Conservation (phyloP, 1,139 yeast genomes). For the Debaryomycetaceae sp. region DNA sequence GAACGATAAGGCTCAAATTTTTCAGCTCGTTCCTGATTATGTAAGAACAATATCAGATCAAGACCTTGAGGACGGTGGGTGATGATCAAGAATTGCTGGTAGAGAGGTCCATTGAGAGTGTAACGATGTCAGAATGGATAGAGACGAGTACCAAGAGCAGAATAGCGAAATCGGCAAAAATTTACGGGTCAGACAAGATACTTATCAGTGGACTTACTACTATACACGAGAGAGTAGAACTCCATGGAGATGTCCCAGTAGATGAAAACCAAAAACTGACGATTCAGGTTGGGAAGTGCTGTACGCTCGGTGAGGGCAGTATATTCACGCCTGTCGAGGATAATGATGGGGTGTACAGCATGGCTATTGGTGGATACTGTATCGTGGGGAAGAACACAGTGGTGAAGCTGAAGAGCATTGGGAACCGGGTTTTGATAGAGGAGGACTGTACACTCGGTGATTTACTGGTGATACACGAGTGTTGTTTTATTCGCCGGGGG, state of each 20-base stretch:
- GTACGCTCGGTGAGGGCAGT: slow-evolving; percentile 32
- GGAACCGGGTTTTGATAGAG: slow-evolving; percentile 56
- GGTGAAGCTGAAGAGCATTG: slow-evolving; percentile 50
- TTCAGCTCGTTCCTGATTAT: slow-evolving; percentile 1
- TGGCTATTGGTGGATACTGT: slow-evolving; percentile 54
- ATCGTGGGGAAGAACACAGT: slow-evolving; percentile 44
- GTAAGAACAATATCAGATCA: background rate
- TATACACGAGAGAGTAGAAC: slow-evolving; percentile 19
- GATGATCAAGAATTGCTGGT: too few species aligned
- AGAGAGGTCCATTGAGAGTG: too few species aligned
- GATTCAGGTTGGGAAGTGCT: slow-evolving; percentile 53
- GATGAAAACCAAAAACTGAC: slow-evolving; percentile 29
- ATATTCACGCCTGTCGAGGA: slow-evolving; percentile 21
- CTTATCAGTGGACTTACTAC: slow-evolving; percentile 33
- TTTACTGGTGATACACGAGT: slow-evolving; percentile 56
- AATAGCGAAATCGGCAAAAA: slow-evolving; percentile 45
- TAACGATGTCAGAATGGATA: slow-evolving; percentile 28
- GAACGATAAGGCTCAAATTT: background rate
- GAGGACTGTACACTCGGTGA: slow-evolving; percentile 35
- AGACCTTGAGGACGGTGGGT: background rate
- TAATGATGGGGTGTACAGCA: background rate
- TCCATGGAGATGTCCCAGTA: slow-evolving; percentile 19
- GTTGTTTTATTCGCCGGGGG: slow-evolving; percentile 50
- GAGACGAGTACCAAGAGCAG: slow-evolving; percentile 56
- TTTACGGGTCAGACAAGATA: slow-evolving; percentile 24